Base-by-base conservation (phyloP, 2,329 filamentous ascomycete genomes). In the Chrysosporium keratinophilum region DNA sequence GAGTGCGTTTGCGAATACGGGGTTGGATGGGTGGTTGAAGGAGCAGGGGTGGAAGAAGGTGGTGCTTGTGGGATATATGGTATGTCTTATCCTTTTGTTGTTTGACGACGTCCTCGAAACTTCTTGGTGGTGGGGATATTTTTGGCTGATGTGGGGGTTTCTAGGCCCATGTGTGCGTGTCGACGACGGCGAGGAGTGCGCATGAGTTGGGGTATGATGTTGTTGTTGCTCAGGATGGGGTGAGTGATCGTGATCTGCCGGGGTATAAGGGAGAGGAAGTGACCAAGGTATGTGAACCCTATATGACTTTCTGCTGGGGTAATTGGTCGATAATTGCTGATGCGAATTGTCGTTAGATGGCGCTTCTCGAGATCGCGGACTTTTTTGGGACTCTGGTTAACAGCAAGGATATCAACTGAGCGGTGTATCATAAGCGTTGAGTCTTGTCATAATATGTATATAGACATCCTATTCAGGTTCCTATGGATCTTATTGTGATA, bases 181-280 rank as follows among this genome's bases (percentile, higher is more conserved):
- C 80, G 1, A 79, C 81, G 0, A 86, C 83, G 0, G 79, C 82
- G 0, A 71, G 83, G 43, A 76, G 81, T 48, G 84, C 73, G 1
- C 72, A 69, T 3, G 77, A 86, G 64, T 70, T 74, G 34, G 83
- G 81, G 0, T 85, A 81, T 62, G 81, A 87, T 62, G 77, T 85
- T 20, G 53, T 85, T 1, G 63, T 86, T 19, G 78, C 75, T 0
- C 72, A 77, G 60, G 83, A 85, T 63, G 81, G 74, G 0, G 76
- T 87, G 37, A 83, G 83, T 0, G 82, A 85, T 64, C 67, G 83
- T 7, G 75, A 85, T 63, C 83, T 86, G 43, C 83, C 83, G 0
- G 82, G 82, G 0, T 77, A 76, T 0, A 69, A 71, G 5, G 81
- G 78, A 0, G 74, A 75, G 10, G 75, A 82, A 53, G 62, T 84